A percentile compares a stretch with the other conserved stretches of the same genome.
Evolutionary conservation across 73 alveolate species (phyloP).

Genomic region (Paraurostyla sp.): DNA sequence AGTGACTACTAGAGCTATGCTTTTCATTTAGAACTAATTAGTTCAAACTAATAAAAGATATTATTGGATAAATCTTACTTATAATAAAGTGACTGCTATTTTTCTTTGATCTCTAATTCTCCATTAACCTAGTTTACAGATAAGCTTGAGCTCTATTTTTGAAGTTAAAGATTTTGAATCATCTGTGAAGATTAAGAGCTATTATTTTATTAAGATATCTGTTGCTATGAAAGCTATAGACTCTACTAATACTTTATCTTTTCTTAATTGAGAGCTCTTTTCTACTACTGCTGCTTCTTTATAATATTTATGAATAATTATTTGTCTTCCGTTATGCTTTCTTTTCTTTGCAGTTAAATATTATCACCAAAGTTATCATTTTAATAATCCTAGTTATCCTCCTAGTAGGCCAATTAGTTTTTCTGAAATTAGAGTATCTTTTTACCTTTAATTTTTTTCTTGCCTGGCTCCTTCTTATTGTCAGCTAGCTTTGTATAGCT

Average conservation of each 20-base stretch:
- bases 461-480: not conserved
- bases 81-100: not conserved
- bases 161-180: not conserved
- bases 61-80: not conserved
- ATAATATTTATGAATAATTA: not conserved
- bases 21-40: constrained; percentile 23
- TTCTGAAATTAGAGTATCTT: not conserved
- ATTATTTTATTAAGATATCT: not conserved
- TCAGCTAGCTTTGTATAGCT: not conserved
- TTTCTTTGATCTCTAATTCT: not conserved
- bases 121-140: not conserved
- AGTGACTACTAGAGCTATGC: constrained; percentile 1
- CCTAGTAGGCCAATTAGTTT: too few species aligned
- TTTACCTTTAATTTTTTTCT: not conserved
- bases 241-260: not conserved
- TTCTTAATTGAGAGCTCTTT: not conserved
- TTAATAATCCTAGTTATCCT: too few species aligned
- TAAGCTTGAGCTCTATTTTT: constrained; percentile 1
- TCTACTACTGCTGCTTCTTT: not conserved
- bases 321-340: not conserved
- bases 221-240: not conserved
- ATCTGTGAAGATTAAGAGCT: not conserved
- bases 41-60: not conserved
- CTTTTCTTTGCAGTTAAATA: not conserved
- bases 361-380: too few species aligned